Base-by-base conservation (phyloP, 345 rosid species). In the Pugionium cornutum region DNA sequence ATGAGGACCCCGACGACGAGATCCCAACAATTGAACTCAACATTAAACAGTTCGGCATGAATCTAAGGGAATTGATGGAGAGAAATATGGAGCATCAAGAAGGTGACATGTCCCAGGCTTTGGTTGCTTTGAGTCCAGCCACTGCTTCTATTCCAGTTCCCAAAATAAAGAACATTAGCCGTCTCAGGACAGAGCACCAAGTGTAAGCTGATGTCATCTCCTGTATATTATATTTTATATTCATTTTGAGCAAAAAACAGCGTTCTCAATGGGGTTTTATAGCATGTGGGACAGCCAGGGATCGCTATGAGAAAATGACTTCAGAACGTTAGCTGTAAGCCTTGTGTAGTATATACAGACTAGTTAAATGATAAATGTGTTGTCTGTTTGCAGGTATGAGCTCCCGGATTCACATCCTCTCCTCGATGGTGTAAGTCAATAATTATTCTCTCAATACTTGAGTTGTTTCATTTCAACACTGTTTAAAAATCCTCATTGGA, bases 361-460 rank as follows among this genome's bases (percentile, higher is more conserved):
- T 41, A 40, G 60, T 9, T 54, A 50, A 43, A 66, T 72, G 76
- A 64, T 33, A 58, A 30, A 30, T 60, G 58, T 53, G 39, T 67
- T 10, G 28, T 37, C 48, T 78, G 62, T 79, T 64, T 78, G 80
- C 90, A 92, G 98, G 66, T 92, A 89, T 53, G 85, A 86, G 78
- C 91, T 92, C 76, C 89, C 89, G 3, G 97, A 89, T 80, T 73
- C 82, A n/a, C 97, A 92, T 80, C 87, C 89, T 74, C 94, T 92
- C 51, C 83, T 92, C 33, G 31, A 79, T 53, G 79, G 79, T 81
- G 98, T 92, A 62, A 80, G 87, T 78, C 54, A 44, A 35, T 52
- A 7, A 52, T 34, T 34, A 37, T 32, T 56, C 32, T 62, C 39
- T 39, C 6, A 46, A 56, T 30, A 37, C 57, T 44, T 5, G 1